Conservation (phyloP, 495 filamentous ascomycete genomes). For the Terfezia claveryi region DNA sequence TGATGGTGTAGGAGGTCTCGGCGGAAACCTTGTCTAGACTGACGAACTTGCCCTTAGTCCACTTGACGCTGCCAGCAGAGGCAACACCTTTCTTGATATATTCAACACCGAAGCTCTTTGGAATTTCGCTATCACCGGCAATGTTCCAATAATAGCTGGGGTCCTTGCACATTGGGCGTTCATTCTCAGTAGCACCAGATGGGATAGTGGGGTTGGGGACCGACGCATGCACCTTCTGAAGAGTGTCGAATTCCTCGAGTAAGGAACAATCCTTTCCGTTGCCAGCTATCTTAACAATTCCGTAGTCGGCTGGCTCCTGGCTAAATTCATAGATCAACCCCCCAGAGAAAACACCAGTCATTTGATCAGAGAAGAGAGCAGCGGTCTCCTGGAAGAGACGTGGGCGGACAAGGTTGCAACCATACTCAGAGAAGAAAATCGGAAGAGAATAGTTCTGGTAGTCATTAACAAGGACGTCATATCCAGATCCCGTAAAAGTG, state of each 20-base stretch:
- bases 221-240: constrained; percentile 26
- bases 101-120: constrained; percentile 11
- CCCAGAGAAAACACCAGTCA: constrained; percentile 87
- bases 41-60: constrained; percentile 17
- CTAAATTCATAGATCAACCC: constrained; percentile 93
- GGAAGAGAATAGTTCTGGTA: constrained; percentile 78
- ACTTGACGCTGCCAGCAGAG: constrained; percentile 2
- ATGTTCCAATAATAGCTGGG: constrained; percentile 11
- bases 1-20: constrained; percentile 8
- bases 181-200: constrained; percentile 5
- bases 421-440: constrained; percentile 93
- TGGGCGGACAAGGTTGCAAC: constrained; percentile 65
- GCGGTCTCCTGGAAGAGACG: constrained; percentile 63
- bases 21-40: background rate
- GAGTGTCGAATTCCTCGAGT: constrained; percentile 49
- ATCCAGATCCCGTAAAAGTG: constrained; percentile 54
- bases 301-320: constrained; percentile 52
- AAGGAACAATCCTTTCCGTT: constrained; percentile 40
- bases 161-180: constrained; percentile 10
- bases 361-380: constrained; percentile 60
- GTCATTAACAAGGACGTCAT: constrained; percentile 75
- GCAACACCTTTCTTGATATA: constrained; percentile 13
- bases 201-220: constrained; percentile 5
- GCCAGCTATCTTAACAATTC: constrained; percentile 45
- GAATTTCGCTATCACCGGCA: constrained; percentile 16